Evolutionary conservation across 2,329 filamentous ascomycete species (phyloP).

Genomic region (Cercospora nicotianae): DNA sequence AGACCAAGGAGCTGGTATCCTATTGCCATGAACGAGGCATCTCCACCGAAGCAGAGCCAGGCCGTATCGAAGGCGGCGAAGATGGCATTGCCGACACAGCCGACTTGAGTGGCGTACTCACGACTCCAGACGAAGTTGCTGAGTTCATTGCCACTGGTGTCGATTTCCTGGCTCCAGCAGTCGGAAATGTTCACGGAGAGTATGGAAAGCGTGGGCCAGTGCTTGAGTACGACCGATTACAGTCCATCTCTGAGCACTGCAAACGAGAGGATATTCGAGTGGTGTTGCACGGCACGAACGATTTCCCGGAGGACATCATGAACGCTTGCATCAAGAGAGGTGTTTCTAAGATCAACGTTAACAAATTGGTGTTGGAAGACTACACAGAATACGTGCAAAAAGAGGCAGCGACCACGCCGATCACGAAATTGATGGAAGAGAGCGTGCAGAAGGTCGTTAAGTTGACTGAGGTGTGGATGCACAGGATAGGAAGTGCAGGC

Average conservation of each 20-base stretch:
- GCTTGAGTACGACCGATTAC: conserved; percentile 40
- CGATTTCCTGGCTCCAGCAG: conserved; percentile 37
- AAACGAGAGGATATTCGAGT: conserved; percentile 45
- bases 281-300: conserved; percentile 60
- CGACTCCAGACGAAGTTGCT: conserved; percentile 33
- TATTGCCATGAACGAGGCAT: conserved; percentile 36
- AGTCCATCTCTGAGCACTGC: conserved; percentile 37
- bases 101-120: conserved; percentile 35
- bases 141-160: conserved; percentile 37
- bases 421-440: conserved; percentile 31
- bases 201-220: conserved; percentile 37
- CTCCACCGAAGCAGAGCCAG: conserved; percentile 38
- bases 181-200: conserved; percentile 39
- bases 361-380: conserved; percentile 52
- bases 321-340: conserved; percentile 53
- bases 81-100: conserved; percentile 37
- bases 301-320: conserved; percentile 54
- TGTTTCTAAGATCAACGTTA: conserved; percentile 60
- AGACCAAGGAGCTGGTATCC: conserved; percentile 33
- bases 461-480: conserved; percentile 29
- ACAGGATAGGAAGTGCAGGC: conserved; percentile 25
- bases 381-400: conserved; percentile 34
- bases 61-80: conserved; percentile 39
- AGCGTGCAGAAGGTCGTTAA: conserved; percentile 26
- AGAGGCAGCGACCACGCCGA: conserved; percentile 22